Evolutionary conservation across 345 rosid genomes (phyloP).

Genomic region (Rhizophora mangle): DNA sequence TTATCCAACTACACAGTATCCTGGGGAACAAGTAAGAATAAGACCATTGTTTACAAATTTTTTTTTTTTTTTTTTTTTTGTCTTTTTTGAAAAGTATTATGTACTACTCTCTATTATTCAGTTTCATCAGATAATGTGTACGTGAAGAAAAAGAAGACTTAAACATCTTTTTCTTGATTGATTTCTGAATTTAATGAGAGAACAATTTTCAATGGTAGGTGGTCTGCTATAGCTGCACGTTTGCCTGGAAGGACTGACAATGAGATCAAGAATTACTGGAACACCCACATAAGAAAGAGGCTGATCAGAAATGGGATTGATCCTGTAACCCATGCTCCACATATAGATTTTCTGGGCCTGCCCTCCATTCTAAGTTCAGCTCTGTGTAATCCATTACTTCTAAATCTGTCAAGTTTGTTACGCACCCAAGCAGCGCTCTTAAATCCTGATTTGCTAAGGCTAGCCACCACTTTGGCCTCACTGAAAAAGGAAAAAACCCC

Average conservation of each 20-base stretch:
- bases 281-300: slow-evolving; percentile 84
- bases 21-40: slow-evolving; percentile 78
- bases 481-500: slow-evolving; percentile 54
- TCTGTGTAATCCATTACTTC: slow-evolving; percentile 40
- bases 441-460: slow-evolving; percentile 43
- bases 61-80: too few relatives aligned
- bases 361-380: slow-evolving; percentile 62
- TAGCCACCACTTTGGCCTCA: slow-evolving; percentile 40
- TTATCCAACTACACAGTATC: slow-evolving; percentile 77
- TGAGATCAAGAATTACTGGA: slow-evolving; percentile 95
- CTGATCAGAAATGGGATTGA: slow-evolving; percentile 83
- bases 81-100: too few relatives aligned
- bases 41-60: neutral
- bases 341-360: slow-evolving; percentile 67
- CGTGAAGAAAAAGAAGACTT: too few relatives aligned
- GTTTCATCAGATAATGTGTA: too few relatives aligned
- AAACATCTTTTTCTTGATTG: neutral
- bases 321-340: slow-evolving; percentile 88
- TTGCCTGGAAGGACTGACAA: slow-evolving; percentile 96
- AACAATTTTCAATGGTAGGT: slow-evolving; percentile 40
- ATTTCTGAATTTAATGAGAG: neutral
- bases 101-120: too few relatives aligned
- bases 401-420: slow-evolving; percentile 41
- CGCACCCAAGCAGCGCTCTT: slow-evolving; percentile 46
- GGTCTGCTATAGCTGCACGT: slow-evolving; percentile 98